phyloP scores from a whole-genome alignment of 306 rosid genomes.

The Vachellia collinsii region DNA sequence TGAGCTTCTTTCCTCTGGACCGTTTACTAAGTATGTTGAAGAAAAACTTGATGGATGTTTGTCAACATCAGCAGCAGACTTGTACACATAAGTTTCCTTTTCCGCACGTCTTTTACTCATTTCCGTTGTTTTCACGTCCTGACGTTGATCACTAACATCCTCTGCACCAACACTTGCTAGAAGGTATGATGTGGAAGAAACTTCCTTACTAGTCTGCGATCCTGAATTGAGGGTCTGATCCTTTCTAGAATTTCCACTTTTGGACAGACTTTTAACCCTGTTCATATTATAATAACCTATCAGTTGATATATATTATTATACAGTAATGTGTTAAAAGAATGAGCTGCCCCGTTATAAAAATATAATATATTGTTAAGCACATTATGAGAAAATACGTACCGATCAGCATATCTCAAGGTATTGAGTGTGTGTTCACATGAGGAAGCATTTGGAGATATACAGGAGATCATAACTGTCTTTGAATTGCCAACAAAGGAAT shows the following conservation, averaged over 20 bases:
- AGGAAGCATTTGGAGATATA: conserved; percentile 96
- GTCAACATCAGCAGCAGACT: conserved; percentile 65
- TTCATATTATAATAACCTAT: conserved; percentile 35
- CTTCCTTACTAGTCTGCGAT: conserved; percentile 60
- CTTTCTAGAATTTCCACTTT: conserved; percentile 82
- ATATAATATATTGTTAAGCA: conserved; percentile 21
- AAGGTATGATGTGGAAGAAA: conserved; percentile 55
- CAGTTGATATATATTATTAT: conserved; percentile 25
- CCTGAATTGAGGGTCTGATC: conserved; percentile 66
- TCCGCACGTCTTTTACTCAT: conserved; percentile 58
- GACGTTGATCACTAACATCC: conserved; percentile 63
- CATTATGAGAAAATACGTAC: conserved; percentile 45
- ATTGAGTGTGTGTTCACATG: conserved; percentile 94
- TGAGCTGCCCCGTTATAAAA: not conserved
- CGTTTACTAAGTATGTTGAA: conserved; percentile 48
- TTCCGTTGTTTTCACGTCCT: conserved; percentile 67
- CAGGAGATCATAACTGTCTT: conserved; percentile 97
- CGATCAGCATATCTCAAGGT: conserved; percentile 98
- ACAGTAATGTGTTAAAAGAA: conserved; percentile 10
- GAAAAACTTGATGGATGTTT: conserved; percentile 54
- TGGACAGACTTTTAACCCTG: conserved; percentile 96
- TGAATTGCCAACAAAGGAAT: conserved; percentile 94
- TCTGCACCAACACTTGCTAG: conserved; percentile 56
- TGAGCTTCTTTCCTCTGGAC: conserved; percentile 62
- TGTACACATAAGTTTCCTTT: conserved; percentile 58